Conservation (phyloP, 2,329 filamentous ascomycete species). For the Penicillium carneum region DNA sequence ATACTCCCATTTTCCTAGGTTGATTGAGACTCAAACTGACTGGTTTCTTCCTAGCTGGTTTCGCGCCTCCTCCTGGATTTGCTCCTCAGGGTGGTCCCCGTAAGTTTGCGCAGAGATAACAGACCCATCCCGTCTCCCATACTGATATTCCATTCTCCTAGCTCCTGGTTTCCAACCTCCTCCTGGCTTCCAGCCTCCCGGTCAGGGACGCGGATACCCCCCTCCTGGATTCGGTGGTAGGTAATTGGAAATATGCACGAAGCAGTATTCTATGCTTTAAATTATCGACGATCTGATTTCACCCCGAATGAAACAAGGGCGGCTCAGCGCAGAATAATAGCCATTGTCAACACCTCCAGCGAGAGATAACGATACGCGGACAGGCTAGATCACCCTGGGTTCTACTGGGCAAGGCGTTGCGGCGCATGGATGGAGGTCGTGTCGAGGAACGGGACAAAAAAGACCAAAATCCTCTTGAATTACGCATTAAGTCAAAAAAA, state of each 20-base stretch:
- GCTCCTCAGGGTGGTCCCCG: constrained; percentile 55
- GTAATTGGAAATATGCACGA: constrained; percentile 39
- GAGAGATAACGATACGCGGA: constrained; percentile 30
- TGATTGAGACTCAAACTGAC: constrained; percentile 30
- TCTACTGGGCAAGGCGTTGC: constrained; percentile 52
- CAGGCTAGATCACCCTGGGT: constrained; percentile 40
- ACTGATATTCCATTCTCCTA: constrained; percentile 54
- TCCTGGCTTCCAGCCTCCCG: constrained; percentile 76
- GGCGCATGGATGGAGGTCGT: constrained; percentile 51
- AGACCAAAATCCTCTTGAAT: constrained; percentile 31
- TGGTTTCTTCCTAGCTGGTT: constrained; percentile 49
- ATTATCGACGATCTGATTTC: constrained; percentile 34
- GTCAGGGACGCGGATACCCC: constrained; percentile 60
- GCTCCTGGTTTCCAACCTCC: constrained; percentile 65
- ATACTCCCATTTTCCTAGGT: constrained; percentile 43
- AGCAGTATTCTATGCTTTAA: constrained; percentile 36
- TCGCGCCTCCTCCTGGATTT: constrained; percentile 58
- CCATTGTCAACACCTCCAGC: constrained; percentile 26
- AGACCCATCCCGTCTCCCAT: constrained; percentile 21
- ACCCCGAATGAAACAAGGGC: constrained; percentile 25
- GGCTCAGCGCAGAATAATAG: constrained; percentile 22
- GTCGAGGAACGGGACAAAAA: constrained; percentile 40
- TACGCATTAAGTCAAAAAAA: constrained; percentile 31
- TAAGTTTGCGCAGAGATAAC: constrained; percentile 44
- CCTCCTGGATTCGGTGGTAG: constrained; percentile 59